These are phyloP conservation scores for Diutina catenulata DNA, from an alignment of 1,139 yeast species.

Conservation along the genomic window DNA sequence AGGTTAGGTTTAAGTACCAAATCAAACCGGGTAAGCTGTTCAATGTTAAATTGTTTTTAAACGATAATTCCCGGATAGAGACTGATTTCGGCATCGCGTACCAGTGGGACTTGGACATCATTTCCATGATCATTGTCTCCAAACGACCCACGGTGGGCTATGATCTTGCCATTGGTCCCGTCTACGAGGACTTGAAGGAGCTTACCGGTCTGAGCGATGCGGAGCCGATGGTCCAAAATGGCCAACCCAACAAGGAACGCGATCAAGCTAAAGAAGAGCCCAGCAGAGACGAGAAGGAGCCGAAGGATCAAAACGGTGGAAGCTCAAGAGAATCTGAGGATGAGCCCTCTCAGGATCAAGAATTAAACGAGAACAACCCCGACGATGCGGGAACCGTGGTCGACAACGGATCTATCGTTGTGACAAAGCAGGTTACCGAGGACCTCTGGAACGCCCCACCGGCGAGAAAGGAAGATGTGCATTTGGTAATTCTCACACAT, in stretches of 20 bases:
- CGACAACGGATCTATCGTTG: slow-evolving; percentile 10
- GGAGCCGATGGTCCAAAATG: no score
- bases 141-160: background rate
- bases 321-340: no score
- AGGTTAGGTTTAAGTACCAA: slow-evolving; percentile 11
- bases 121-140: slow-evolving; percentile 3
- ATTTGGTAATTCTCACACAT: slow-evolving; percentile 15
- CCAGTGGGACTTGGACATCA: slow-evolving; percentile 3
- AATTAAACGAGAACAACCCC: background rate
- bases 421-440: slow-evolving; percentile 10
- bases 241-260: no score
- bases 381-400: slow-evolving; percentile 7
- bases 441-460: slow-evolving; percentile 14
- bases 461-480: slow-evolving; percentile 11
- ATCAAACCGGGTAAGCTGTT: slow-evolving; percentile 13
- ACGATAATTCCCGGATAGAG: slow-evolving; percentile 10
- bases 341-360: no score
- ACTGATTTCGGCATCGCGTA: background rate
- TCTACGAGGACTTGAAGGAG: background rate
- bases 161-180: background rate
- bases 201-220: no score
- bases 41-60: slow-evolving; percentile 15
- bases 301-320: no score
- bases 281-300: background rate
- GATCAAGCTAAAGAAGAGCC: background rate